phyloP scores from a whole-genome alignment of 2,329 filamentous ascomycete genomes.

The Aspergillus flavus region DNA sequence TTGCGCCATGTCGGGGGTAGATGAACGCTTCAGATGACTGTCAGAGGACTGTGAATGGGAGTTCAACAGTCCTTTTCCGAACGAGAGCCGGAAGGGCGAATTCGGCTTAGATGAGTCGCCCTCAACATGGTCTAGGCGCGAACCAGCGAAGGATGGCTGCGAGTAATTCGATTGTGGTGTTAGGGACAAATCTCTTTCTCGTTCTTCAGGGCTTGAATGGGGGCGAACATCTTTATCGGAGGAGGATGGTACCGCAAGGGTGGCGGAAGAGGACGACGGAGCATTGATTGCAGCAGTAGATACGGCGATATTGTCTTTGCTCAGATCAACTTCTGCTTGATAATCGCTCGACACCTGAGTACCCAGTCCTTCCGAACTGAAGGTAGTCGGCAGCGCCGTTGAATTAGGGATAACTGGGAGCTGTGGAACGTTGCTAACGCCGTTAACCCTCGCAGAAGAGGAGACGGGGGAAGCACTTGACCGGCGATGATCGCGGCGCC shows the following conservation, averaged over 20 bases:
- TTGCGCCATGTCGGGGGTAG: slow-evolving; percentile 27
- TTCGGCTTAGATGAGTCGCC: slow-evolving; percentile 33
- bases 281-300: slow-evolving; percentile 23
- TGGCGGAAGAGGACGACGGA: slow-evolving; percentile 32
- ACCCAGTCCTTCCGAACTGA: slow-evolving; percentile 21
- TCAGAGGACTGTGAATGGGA: slow-evolving; percentile 27
- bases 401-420: slow-evolving; percentile 36
- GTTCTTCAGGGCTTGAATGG: slow-evolving; percentile 35
- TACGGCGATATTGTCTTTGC: slow-evolving; percentile 25
- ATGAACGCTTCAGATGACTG: slow-evolving; percentile 29
- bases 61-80: slow-evolving; percentile 34
- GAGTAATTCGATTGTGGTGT: slow-evolving; percentile 30
- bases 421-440: slow-evolving; percentile 32
- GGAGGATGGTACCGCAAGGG: slow-evolving; percentile 31
- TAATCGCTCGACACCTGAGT: slow-evolving; percentile 25
- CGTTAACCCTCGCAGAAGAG: slow-evolving; percentile 25
- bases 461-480: slow-evolving; percentile 33
- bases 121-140: slow-evolving; percentile 30
- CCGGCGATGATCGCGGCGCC: slow-evolving; percentile 43
- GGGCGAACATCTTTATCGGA: slow-evolving; percentile 31
- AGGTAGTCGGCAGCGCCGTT: slow-evolving; percentile 29
- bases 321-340: slow-evolving; percentile 26
- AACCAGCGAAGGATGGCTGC: slow-evolving; percentile 26
- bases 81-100: slow-evolving; percentile 40
- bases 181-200: slow-evolving; percentile 23